These are phyloP conservation scores for Candida saitoana DNA, from an alignment of 805 yeast genomes.

Conservation along the genomic window DNA sequence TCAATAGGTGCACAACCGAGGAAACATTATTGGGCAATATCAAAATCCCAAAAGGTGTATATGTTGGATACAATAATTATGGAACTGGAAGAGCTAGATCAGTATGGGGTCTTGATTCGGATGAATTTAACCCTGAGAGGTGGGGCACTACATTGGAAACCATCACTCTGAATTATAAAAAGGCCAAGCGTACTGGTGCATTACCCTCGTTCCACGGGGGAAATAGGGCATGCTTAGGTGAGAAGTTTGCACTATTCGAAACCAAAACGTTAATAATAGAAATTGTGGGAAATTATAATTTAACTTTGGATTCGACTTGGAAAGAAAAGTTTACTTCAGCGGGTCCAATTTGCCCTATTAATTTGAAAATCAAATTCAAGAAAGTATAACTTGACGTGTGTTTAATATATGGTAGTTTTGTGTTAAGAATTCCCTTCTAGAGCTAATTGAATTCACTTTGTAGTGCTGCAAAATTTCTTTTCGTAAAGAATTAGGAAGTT, in stretches of 20 bases:
- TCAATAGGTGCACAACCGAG: slow-evolving; percentile 44
- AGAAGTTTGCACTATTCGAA: slow-evolving; percentile 50
- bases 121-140: slow-evolving; percentile 43
- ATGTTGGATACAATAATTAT: slow-evolving; percentile 54
- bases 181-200: slow-evolving; percentile 41
- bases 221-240: slow-evolving; percentile 58
- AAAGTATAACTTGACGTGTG: neutral
- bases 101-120: slow-evolving; percentile 45
- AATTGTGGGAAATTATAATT: slow-evolving; percentile 31
- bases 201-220: slow-evolving; percentile 59
- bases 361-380: slow-evolving; percentile 19
- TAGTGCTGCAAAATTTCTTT: neutral
- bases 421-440: too few relatives aligned
- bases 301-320: slow-evolving; percentile 43
- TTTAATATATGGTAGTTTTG: neutral
- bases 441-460: too few relatives aligned
- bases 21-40: slow-evolving; percentile 40
- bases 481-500: neutral
- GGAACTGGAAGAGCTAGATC: slow-evolving; percentile 44
- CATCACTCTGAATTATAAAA: slow-evolving; percentile 35
- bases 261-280: slow-evolving; percentile 35
- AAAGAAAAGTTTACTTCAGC: slow-evolving; percentile 49
- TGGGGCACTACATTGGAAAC: slow-evolving; percentile 47
- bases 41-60: slow-evolving; percentile 45
- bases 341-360: slow-evolving; percentile 53